A percentile compares a stretch with the other conserved stretches of the same genome.
These are phyloP conservation scores for Aspergillus carlsbadensis DNA, from an alignment of 495 filamentous ascomycete genomes.

Conservation along the genomic window DNA sequence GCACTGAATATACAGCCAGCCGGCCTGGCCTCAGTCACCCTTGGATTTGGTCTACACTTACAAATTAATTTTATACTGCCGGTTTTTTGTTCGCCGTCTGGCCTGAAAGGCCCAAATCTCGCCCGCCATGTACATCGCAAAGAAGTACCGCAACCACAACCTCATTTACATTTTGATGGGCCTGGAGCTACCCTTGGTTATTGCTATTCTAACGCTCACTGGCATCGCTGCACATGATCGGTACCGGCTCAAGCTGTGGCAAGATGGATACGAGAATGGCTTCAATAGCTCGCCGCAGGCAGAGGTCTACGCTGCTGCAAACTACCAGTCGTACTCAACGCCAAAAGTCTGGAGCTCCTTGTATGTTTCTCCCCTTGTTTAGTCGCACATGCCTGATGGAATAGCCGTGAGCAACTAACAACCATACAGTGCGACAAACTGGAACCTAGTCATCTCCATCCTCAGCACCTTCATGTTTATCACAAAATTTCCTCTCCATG, in stretches of 20 bases:
- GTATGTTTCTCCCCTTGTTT: constrained; percentile 51
- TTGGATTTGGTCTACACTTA: neutral
- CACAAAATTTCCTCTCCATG: constrained; percentile 59
- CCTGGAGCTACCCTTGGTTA: constrained; percentile 65
- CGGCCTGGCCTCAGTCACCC: constrained; percentile 35
- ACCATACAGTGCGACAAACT: constrained; percentile 66
- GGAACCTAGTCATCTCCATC: constrained; percentile 79
- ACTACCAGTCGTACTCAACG: constrained; percentile 61
- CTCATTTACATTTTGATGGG: constrained; percentile 65
- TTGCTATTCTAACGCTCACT: constrained; percentile 74
- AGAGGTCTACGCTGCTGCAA: constrained; percentile 73
- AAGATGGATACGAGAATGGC: constrained; percentile 71
- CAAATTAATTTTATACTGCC: neutral
- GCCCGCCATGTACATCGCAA: constrained; percentile 38
- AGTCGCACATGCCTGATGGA: neutral
- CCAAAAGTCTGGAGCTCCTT: constrained; percentile 81
- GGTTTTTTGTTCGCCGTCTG: neutral
- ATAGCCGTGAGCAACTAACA: constrained; percentile 10
- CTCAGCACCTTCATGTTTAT: constrained; percentile 58
- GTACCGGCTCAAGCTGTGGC: constrained; percentile 79
- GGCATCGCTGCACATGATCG: constrained; percentile 78
- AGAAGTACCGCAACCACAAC: constrained; percentile 65
- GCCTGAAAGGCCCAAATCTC: constrained; percentile 2
- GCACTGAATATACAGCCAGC: constrained; percentile 40
- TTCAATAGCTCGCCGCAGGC: constrained; percentile 80